A percentile compares a stretch with the other conserved stretches of the same genome.
Conservation (phyloP, 805 yeast species). For the Sungouiozyma ichnusensis region DNA sequence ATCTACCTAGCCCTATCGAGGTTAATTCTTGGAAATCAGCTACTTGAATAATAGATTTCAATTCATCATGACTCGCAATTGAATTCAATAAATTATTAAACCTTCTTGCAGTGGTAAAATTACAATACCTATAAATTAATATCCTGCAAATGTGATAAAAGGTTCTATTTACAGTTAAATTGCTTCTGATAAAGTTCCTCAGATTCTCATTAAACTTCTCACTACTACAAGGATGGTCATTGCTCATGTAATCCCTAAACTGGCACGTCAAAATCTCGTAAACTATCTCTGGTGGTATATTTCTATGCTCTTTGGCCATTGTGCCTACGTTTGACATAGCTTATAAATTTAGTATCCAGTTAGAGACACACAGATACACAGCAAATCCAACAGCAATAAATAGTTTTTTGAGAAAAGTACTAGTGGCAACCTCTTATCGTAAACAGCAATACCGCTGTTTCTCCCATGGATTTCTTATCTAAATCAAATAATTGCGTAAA, state of each 20-base stretch:
- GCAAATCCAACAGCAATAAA: too few species aligned
- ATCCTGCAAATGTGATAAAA: constrained; percentile 49
- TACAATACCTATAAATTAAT: constrained; percentile 54
- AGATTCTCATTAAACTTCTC: constrained; percentile 35
- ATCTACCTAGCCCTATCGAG: constrained; percentile 79
- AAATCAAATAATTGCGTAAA: background rate
- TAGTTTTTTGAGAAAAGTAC: too few species aligned
- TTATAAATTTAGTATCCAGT: too few species aligned
- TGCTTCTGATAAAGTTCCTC: constrained; percentile 40
- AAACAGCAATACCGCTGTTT: background rate
- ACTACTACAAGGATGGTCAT: constrained; percentile 41
- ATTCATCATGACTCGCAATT: constrained; percentile 34
- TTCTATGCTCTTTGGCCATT: background rate
- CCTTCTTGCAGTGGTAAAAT: constrained; percentile 70
- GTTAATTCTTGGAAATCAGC: constrained; percentile 86
- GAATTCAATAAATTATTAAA: constrained; percentile 62
- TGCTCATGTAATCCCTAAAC: constrained; percentile 39
- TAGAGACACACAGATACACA: too few species aligned
- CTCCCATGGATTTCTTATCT: background rate
- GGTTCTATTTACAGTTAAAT: constrained; percentile 45
- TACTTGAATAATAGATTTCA: constrained; percentile 52
- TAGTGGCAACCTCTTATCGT: too few species aligned
- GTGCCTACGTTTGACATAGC: constrained; percentile 1
- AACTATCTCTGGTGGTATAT: constrained; percentile 45
- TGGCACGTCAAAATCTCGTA: constrained; percentile 45